Conservation (phyloP, 2,329 filamentous ascomycete genomes). For the Verruconis gallopava region DNA sequence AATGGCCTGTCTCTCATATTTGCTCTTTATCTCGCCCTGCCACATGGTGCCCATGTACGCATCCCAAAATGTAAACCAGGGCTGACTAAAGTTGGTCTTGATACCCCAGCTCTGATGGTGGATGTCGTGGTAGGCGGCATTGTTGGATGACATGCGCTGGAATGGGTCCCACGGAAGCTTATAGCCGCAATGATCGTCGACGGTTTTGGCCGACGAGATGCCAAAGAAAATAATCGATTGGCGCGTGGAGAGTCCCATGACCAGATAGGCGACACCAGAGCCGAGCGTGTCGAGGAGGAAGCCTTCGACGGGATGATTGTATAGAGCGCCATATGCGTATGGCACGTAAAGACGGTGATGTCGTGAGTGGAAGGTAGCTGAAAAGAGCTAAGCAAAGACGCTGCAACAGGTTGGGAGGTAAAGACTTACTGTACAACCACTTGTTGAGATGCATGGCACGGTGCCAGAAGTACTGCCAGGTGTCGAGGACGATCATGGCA, state of each 20-base stretch:
- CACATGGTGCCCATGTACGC: slow-evolving; percentile 69
- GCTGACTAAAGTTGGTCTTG: slow-evolving; percentile 86
- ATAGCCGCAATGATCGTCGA: slow-evolving; percentile 96
- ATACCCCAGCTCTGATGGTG: slow-evolving; percentile 99
- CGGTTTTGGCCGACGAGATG: slow-evolving; percentile 83
- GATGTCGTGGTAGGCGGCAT: slow-evolving; percentile 92
- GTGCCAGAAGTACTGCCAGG: slow-evolving; percentile 97
- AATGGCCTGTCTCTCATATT: neutral
- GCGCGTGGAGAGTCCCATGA: slow-evolving; percentile 68
- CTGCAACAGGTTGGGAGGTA: slow-evolving; percentile 5
- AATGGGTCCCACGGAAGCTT: slow-evolving; percentile 90
- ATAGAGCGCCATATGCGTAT: slow-evolving; percentile 91
- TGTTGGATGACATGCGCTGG: slow-evolving; percentile 85
- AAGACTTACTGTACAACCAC: slow-evolving; percentile 77
- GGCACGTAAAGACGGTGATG: slow-evolving; percentile 96
- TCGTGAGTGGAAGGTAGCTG: slow-evolving; percentile 80
- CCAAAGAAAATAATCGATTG: slow-evolving; percentile 86
- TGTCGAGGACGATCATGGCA: slow-evolving; percentile 70
- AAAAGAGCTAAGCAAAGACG: slow-evolving; percentile 7
- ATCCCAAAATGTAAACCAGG: slow-evolving; percentile 96
- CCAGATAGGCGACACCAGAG: slow-evolving; percentile 69
- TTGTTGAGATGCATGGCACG: slow-evolving; percentile 95
- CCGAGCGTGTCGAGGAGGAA: slow-evolving; percentile 88
- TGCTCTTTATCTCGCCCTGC: slow-evolving; percentile 35
- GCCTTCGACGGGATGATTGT: slow-evolving; percentile 91